A percentile compares a stretch with the other conserved stretches of the same genome.
Evolutionary conservation across 2,329 filamentous ascomycete genomes (phyloP).

Genomic region (Pseudocercospora pini-densiflorae): DNA sequence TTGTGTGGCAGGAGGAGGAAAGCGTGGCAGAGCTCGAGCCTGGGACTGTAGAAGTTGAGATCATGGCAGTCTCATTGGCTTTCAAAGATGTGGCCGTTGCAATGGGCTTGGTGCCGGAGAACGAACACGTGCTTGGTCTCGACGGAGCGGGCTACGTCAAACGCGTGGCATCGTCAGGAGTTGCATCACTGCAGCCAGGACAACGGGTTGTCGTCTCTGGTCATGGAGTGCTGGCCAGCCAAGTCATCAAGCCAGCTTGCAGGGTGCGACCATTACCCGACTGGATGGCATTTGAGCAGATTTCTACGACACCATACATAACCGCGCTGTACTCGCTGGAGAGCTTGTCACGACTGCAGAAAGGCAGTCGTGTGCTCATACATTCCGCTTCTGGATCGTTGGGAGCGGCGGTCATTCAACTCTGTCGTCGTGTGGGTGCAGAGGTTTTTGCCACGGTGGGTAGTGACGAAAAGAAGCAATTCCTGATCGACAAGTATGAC

Average conservation of each 20-base stretch:
- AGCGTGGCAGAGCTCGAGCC: too few relatives aligned
- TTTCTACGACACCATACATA: constrained; percentile 8
- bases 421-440: constrained; percentile 32
- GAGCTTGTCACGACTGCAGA: constrained; percentile 32
- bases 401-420: constrained; percentile 35
- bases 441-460: constrained; percentile 36
- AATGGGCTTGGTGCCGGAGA: too few relatives aligned
- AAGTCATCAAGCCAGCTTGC: background rate
- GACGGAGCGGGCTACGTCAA: too few relatives aligned
- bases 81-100: too few relatives aligned
- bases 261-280: background rate
- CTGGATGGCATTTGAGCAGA: background rate
- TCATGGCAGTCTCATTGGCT: too few relatives aligned
- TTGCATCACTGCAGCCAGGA: too few relatives aligned
- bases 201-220: background rate
- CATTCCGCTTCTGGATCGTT: constrained; percentile 37
- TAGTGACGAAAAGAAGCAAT: constrained; percentile 30
- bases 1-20: too few relatives aligned
- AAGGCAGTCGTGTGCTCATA: constrained; percentile 41
- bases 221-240: background rate
- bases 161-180: too few relatives aligned
- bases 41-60: too few relatives aligned
- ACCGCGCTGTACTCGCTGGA: constrained; percentile 37
- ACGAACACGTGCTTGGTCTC: too few relatives aligned
- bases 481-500: constrained; percentile 23